A percentile compares a stretch with the other conserved stretches of the same genome.
Conservation (phyloP, 108 stramenopile species). For the Nitzschia palea region DNA sequence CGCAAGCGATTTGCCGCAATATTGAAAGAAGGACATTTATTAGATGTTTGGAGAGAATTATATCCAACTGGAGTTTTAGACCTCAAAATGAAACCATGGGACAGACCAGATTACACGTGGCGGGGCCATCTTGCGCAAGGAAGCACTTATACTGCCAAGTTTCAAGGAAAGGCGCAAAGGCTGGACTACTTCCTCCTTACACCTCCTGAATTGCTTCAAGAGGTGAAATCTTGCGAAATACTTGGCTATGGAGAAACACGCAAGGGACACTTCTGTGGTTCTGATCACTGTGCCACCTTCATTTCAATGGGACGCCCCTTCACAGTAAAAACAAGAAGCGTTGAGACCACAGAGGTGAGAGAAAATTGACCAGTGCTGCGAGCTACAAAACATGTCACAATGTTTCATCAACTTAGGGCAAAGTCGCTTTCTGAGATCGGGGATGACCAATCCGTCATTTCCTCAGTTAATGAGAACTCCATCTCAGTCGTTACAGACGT, state of each 20-base stretch:
- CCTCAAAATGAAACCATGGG: conserved; percentile 6
- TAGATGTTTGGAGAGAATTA: conserved; percentile 41
- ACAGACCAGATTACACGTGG: conserved; percentile 42
- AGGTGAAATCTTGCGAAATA: conserved; percentile 30
- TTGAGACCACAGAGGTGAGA: background rate
- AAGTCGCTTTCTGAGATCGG: no score
- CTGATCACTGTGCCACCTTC: conserved; percentile 37
- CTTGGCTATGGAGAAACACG: conserved; percentile 30
- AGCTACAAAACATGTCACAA: no score
- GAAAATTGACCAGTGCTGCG: background rate
- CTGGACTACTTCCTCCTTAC: conserved; percentile 45
- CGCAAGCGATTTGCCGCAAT: conserved; percentile 28
- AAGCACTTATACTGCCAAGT: conserved; percentile 13
- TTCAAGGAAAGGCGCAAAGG: conserved; percentile 43
- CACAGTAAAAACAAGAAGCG: background rate
- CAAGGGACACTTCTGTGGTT: conserved; percentile 44
- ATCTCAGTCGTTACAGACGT: no score
- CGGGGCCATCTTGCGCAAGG: conserved; percentile 20
- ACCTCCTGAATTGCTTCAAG: background rate
- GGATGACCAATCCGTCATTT: no score
- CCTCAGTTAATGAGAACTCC: no score
- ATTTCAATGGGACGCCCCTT: background rate
- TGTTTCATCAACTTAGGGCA: no score
- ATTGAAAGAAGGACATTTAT: conserved; percentile 25
- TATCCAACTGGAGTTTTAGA: conserved; percentile 29